Conservation (phyloP, 1,139 yeast species). For the Petasospora rhodanensis region DNA sequence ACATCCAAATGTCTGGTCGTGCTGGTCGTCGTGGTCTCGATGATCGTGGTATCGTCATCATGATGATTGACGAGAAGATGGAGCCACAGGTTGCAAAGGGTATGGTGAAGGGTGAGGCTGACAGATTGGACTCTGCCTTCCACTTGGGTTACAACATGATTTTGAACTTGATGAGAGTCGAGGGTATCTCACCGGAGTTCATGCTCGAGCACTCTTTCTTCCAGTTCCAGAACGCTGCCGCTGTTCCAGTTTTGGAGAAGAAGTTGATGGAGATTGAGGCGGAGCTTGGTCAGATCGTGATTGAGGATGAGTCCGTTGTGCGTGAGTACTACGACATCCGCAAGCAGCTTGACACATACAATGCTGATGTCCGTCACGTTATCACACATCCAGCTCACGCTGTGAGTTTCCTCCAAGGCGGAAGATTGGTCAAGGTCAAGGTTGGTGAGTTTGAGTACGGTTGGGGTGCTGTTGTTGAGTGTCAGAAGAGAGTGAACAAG, state of each 20-base stretch:
- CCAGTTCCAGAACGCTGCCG: slow-evolving; percentile 90
- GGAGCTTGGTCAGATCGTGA: slow-evolving; percentile 42
- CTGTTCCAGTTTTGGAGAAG: slow-evolving; percentile 79
- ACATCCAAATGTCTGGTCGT: slow-evolving; percentile 98
- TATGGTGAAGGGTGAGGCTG: slow-evolving; percentile 98
- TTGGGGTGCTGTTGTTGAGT: slow-evolving; percentile 88
- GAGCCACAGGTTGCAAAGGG: slow-evolving; percentile 99
- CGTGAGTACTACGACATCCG: slow-evolving; percentile 80
- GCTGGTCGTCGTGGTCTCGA: slow-evolving; percentile 99
- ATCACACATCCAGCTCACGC: slow-evolving; percentile 91
- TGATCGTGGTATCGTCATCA: slow-evolving; percentile 96
- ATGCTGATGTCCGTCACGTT: slow-evolving; percentile 74
- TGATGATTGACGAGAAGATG: slow-evolving; percentile 99
- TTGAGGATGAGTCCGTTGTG: slow-evolving; percentile 72
- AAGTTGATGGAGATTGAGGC: slow-evolving; percentile 50
- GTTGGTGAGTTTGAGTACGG: slow-evolving; percentile 64
- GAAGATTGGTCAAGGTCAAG: slow-evolving; percentile 72
- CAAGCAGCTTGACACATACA: slow-evolving; percentile 64
- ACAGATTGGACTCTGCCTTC: slow-evolving; percentile 92
- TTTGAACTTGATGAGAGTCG: slow-evolving; percentile 90
- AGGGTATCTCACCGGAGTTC: slow-evolving; percentile 96
- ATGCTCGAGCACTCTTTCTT: slow-evolving; percentile 92
- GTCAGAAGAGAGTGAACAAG: slow-evolving; percentile 63
- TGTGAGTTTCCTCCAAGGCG: slow-evolving; percentile 80
- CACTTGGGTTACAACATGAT: slow-evolving; percentile 97